A percentile compares a stretch with the other conserved stretches of the same genome.
These are phyloP conservation scores for Hypocrella siamensis DNA, from an alignment of 2,329 filamentous ascomycete genomes.

Conservation along the genomic window DNA sequence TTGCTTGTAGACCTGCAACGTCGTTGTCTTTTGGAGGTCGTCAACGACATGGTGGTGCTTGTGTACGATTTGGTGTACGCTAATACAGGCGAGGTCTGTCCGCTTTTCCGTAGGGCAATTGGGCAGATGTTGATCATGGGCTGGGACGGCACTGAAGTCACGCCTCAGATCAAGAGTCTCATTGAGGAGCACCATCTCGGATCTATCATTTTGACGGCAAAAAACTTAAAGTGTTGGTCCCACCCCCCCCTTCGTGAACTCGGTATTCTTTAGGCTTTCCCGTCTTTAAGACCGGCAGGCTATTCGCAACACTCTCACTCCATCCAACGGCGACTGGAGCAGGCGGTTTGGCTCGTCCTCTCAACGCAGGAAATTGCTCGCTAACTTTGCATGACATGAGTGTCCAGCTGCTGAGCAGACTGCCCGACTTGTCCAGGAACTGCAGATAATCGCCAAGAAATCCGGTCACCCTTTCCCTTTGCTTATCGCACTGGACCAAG, in stretches of 20 bases:
- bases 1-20: too few relatives aligned
- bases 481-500: conserved; percentile 84
- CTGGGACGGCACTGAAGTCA: conserved; percentile 73
- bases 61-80: neutral
- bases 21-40: too few relatives aligned
- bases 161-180: conserved; percentile 64
- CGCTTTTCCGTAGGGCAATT: conserved; percentile 38
- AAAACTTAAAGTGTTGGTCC: conserved; percentile 64
- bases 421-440: conserved; percentile 71
- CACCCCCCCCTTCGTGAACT: neutral
- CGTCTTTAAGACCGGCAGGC: too few relatives aligned
- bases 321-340: too few relatives aligned
- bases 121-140: conserved; percentile 71
- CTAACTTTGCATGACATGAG: too few relatives aligned
- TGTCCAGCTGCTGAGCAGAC: conserved; percentile 73
- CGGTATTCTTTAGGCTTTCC: neutral
- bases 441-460: conserved; percentile 83
- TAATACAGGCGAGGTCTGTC: conserved; percentile 1
- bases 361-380: too few relatives aligned
- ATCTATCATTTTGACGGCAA: conserved; percentile 69
- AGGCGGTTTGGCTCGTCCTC: too few relatives aligned
- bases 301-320: too few relatives aligned
- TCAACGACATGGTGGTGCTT: too few relatives aligned
- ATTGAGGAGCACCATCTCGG: conserved; percentile 80
- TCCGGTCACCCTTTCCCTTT: conserved; percentile 81